Evolutionary conservation across 176 grass and related monocot species (phyloP).

Genomic region (Triticum urartu): DNA sequence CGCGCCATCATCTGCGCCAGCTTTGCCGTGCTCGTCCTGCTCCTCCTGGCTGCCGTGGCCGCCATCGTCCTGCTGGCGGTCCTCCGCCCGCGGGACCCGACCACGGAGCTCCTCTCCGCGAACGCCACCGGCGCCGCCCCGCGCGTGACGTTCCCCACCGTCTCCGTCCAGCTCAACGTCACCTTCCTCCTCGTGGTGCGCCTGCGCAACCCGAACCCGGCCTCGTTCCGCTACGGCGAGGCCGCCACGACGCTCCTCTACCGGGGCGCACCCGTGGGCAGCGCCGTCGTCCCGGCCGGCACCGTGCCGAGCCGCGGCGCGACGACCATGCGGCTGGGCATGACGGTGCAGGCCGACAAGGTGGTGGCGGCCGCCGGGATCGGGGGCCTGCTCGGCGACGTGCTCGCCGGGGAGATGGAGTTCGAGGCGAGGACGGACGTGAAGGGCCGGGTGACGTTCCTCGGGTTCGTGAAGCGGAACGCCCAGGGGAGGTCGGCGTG

Average conservation of each 20-base stretch:
- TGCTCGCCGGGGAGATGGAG: slow-evolving; percentile 51
- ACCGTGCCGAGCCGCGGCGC: slow-evolving; percentile 50
- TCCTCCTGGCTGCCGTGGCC: slow-evolving; percentile 42
- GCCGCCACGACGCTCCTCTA: slow-evolving; percentile 52
- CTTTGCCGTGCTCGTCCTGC: slow-evolving; percentile 36
- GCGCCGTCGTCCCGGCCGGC: slow-evolving; percentile 36
- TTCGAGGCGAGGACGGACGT: slow-evolving; percentile 56
- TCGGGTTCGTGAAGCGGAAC: slow-evolving; percentile 57
- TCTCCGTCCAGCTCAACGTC: slow-evolving; percentile 54
- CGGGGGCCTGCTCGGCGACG: slow-evolving; percentile 41
- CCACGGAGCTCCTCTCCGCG: slow-evolving; percentile 47
- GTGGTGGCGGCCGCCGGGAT: slow-evolving; percentile 37
- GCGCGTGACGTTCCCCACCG: slow-evolving; percentile 4
- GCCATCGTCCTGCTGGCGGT: slow-evolving; percentile 52
- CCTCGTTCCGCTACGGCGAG: slow-evolving; percentile 46
- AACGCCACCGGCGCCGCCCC: slow-evolving; percentile 32
- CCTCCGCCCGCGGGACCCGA: slow-evolving; percentile 52
- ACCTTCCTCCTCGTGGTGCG: slow-evolving; percentile 59
- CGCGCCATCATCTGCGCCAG: slow-evolving; percentile 21
- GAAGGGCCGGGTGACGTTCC: slow-evolving; percentile 47
- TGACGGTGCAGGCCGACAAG: slow-evolving; percentile 57
- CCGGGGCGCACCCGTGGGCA: slow-evolving; percentile 51
- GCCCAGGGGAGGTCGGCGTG: slow-evolving; percentile 48
- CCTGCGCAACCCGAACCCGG: slow-evolving; percentile 77
- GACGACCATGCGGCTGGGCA: slow-evolving; percentile 19